Base-by-base conservation (phyloP, 2,329 filamentous ascomycete genomes). In the Furcasterigmium furcatum region DNA sequence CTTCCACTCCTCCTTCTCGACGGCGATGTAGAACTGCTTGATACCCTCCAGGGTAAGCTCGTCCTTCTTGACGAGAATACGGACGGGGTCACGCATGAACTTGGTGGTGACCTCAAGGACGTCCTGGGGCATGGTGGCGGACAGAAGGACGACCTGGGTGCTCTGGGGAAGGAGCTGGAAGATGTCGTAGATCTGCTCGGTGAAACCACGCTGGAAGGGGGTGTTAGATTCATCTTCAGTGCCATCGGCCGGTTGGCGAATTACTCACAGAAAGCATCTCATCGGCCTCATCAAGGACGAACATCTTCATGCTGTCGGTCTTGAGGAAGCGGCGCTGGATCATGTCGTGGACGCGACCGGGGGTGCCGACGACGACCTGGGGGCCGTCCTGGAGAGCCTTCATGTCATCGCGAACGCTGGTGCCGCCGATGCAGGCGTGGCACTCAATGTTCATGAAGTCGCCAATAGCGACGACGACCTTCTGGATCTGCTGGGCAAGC, bases 1-100 rank as follows among this genome's bases (percentile, higher is more conserved):
- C 79, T 99, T 99, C 94, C 94, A 99, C 68, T 99, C 94, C 73
- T 99, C 94, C 83, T 99, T 97, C 82, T 99, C 94, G 50, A 99
- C 94, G 50, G 94, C 94, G 74, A 99, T 97, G 80, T 96, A 99
- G 80, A 96, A 99, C 73, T 99, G 94, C 84, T 99, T 99, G 69
- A 99, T 95, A 89, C 94, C 94, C 78, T 99, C 94, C 49, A 99
- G 90, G 65, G 94, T 99, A 72, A 99, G 86, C 72, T 99, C 94
- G 67, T 95, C 92, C 84, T 96, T 96, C 88, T 99, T 99, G 75
- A 99, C 94, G 60, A 99, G 82, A 67, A 99, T 97, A 67, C 94
- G 91, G 72, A 99, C 88, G 58, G 94, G 94, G 75, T 99, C 94
- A 63, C 91, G 91, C 94, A 99, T 99, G 83, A 99, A 99, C 80